A percentile compares a stretch with the other conserved stretches of the same genome.
Evolutionary conservation across 2,329 filamentous ascomycete species (phyloP).

Genomic region (Aspergillus pseudonomiae): DNA sequence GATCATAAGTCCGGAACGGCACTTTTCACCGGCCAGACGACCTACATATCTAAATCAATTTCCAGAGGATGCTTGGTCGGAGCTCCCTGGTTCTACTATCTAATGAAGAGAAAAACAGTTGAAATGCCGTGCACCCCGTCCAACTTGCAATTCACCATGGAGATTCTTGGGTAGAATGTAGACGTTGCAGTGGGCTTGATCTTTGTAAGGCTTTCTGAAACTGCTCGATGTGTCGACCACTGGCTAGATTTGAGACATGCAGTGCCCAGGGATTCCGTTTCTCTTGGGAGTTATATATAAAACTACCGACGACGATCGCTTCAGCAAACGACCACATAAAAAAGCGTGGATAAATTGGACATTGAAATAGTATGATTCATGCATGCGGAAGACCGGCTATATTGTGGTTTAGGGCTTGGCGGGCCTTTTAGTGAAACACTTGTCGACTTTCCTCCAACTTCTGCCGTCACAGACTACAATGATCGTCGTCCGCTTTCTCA

Average conservation of each 20-base stretch:
- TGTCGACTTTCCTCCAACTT: constrained; percentile 9
- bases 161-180: constrained; percentile 3
- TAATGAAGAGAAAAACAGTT: constrained; percentile 44
- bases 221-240: background rate
- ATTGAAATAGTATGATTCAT: constrained; percentile 3
- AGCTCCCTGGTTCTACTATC: constrained; percentile 35
- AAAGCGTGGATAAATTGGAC: background rate
- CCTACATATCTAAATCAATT: constrained; percentile 34
- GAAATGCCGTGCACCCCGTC: constrained; percentile 31
- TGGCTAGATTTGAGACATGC: background rate
- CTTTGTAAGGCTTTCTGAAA: constrained; percentile 5
- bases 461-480: constrained; percentile 4
- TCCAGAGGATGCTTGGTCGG: constrained; percentile 33
- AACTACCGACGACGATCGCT: background rate
- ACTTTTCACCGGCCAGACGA: constrained; percentile 30
- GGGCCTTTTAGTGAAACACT: constrained; percentile 14
- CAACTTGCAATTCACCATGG: constrained; percentile 1
- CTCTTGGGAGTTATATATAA: background rate
- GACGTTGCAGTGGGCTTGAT: background rate
- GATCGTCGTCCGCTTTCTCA: background rate
- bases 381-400: constrained; percentile 12
- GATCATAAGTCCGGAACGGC: constrained; percentile 19
- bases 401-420: constrained; percentile 13
- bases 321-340: background rate
- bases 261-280: too few species aligned